phyloP scores from a whole-genome alignment of 306 rosid genomes.

The Begonia loranthoides region DNA sequence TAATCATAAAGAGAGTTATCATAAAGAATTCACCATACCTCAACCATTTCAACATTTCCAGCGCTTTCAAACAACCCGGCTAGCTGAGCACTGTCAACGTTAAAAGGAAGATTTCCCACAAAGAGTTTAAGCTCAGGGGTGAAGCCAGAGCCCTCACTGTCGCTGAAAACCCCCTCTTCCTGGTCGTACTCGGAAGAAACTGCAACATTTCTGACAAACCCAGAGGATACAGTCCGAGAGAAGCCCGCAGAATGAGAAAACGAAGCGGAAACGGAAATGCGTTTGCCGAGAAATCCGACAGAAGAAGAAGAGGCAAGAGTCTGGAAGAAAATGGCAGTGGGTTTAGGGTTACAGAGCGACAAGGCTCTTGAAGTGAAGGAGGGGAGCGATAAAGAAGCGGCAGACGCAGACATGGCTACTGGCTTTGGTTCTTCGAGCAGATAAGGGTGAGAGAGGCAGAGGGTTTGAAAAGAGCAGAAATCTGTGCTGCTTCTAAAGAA shows the following conservation, averaged over 20 bases:
- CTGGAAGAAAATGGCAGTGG: slow-evolving; percentile 18
- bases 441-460: slow-evolving; percentile 26
- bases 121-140: slow-evolving; percentile 54
- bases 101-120: slow-evolving; percentile 85
- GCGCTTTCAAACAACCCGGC: slow-evolving; percentile 63
- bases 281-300: slow-evolving; percentile 14
- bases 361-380: slow-evolving; percentile 30
- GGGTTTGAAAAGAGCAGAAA: slow-evolving; percentile 7
- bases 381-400: slow-evolving; percentile 48
- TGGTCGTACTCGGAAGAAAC: slow-evolving; percentile 61
- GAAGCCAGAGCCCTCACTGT: slow-evolving; percentile 19
- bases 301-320: slow-evolving; percentile 17
- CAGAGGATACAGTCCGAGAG: slow-evolving; percentile 16
- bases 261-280: slow-evolving; percentile 38
- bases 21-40: slow-evolving; percentile 30
- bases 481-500: no score
- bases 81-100: slow-evolving; percentile 66
- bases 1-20: not conserved
- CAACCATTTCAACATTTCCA: slow-evolving; percentile 77
- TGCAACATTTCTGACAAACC: slow-evolving; percentile 40
- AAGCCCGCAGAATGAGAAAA: slow-evolving; percentile 18
- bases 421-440: slow-evolving; percentile 12
- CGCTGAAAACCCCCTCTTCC: slow-evolving; percentile 40
- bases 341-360: slow-evolving; percentile 12
- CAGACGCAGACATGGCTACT: slow-evolving; percentile 53